These are phyloP conservation scores for Ramularia collo-cygni DNA, from an alignment of 2,329 filamentous ascomycete genomes.

Conservation along the genomic window DNA sequence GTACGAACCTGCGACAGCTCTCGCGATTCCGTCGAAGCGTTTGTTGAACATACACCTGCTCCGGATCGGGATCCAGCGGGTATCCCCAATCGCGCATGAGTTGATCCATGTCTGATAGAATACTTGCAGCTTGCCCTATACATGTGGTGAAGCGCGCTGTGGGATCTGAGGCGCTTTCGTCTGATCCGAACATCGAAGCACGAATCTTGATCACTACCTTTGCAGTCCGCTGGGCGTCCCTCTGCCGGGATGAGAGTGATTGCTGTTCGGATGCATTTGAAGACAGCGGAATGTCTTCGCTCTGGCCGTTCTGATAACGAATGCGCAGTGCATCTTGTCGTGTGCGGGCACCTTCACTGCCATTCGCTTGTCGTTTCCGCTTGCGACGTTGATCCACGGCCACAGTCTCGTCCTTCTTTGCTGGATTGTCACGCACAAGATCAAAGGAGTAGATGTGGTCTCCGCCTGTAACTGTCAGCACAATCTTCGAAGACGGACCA, in stretches of 20 bases:
- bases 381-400: conserved; percentile 40
- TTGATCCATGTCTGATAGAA: conserved; percentile 51
- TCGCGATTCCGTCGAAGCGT: conserved; percentile 51
- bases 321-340: conserved; percentile 46
- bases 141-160: conserved; percentile 24
- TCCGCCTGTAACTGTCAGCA: conserved; percentile 46
- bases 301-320: conserved; percentile 54
- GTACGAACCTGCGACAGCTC: conserved; percentile 53
- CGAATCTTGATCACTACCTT: conserved; percentile 49
- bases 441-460: conserved; percentile 60
- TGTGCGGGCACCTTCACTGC: conserved; percentile 39
- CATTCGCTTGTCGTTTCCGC: conserved; percentile 48
- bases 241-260: conserved; percentile 45
- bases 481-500: conserved; percentile 18
- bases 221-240: conserved; percentile 49
- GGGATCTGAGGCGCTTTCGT: conserved; percentile 14
- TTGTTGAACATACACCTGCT: conserved; percentile 50
- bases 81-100: conserved; percentile 52
- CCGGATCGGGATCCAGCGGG: conserved; percentile 48
- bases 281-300: conserved; percentile 50
- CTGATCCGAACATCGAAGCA: conserved; percentile 49
- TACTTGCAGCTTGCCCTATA: conserved; percentile 34
- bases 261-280: not conserved
- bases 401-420: conserved; percentile 32
- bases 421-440: conserved; percentile 48